These are phyloP conservation scores for Auricularia auricula-judae DNA, from an alignment of 768 basidiomycete genomes.

Conservation along the genomic window DNA sequence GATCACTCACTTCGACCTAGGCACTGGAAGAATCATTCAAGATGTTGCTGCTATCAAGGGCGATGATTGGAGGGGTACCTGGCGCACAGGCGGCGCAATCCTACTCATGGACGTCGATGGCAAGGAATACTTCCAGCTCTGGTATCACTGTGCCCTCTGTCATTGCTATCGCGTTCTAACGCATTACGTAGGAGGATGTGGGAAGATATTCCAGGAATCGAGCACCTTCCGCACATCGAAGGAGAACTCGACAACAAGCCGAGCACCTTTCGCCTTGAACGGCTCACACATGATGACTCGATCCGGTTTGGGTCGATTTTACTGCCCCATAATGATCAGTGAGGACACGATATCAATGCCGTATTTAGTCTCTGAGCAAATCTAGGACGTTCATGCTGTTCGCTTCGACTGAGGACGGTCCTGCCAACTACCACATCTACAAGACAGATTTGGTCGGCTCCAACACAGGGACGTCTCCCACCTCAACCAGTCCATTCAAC, in stretches of 20 bases:
- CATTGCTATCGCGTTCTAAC: background rate
- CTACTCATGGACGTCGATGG: slow-evolving; percentile 10
- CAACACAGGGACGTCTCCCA: slow-evolving; percentile 17
- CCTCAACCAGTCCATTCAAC: slow-evolving; percentile 16
- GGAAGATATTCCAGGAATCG: slow-evolving; percentile 22
- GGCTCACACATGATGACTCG: slow-evolving; percentile 28
- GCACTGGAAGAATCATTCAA: slow-evolving; percentile 25
- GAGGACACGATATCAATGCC: background rate
- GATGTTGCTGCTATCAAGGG: slow-evolving; percentile 22
- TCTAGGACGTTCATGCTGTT: slow-evolving; percentile 25
- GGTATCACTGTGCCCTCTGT: slow-evolving; percentile 15
- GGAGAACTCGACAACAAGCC: slow-evolving; percentile 29
- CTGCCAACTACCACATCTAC: slow-evolving; percentile 28
- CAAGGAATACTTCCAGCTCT: slow-evolving; percentile 27
- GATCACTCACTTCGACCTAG: slow-evolving; percentile 30
- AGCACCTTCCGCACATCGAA: slow-evolving; percentile 23
- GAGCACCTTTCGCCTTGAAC: slow-evolving; percentile 29
- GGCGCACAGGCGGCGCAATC: slow-evolving; percentile 10
- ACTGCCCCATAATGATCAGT: slow-evolving; percentile 28
- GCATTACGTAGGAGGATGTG: slow-evolving; percentile 27
- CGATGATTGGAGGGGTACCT: slow-evolving; percentile 31
- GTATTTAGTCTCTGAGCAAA: background rate
- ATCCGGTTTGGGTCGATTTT: slow-evolving; percentile 19
- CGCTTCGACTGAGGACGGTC: slow-evolving; percentile 31
- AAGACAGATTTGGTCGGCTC: slow-evolving; percentile 21